Percentiles rank a stretch among this genome's conserved stretches.
Evolutionary conservation across 192 early-diverging fungal genomes (phyloP).

Genomic region (Coemansia sp.): DNA sequence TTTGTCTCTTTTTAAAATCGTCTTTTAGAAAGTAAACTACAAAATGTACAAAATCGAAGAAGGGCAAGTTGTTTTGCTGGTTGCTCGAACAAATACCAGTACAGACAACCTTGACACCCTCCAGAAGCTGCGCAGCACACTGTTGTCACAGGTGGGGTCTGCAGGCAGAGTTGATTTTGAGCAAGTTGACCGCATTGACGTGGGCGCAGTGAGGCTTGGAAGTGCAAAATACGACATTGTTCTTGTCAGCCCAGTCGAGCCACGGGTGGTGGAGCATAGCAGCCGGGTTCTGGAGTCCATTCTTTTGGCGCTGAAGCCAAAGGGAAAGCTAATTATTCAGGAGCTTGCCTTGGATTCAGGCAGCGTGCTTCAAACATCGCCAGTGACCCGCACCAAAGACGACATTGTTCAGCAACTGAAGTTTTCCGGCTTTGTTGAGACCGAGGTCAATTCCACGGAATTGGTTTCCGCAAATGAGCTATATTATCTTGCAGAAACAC

Average conservation of each 20-base stretch:
- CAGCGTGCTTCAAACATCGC: conserved; percentile 39
- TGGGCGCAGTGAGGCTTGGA: conserved; percentile 57
- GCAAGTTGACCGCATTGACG: conserved; percentile 75
- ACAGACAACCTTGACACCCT: conserved; percentile 33
- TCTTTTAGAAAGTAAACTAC: background rate
- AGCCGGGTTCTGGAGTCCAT: conserved; percentile 61
- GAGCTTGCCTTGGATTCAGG: conserved; percentile 66
- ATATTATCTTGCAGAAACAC: conserved; percentile 45
- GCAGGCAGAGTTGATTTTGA: conserved; percentile 77
- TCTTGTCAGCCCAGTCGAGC: conserved; percentile 59
- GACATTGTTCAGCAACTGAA: conserved; percentile 71
- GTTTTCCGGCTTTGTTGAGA: conserved; percentile 84
- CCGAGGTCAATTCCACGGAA: conserved; percentile 35
- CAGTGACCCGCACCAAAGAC: conserved; percentile 59
- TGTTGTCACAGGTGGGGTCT: conserved; percentile 58
- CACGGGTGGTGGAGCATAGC: conserved; percentile 66
- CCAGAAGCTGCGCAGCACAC: conserved; percentile 52
- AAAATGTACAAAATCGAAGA: conserved; percentile 17
- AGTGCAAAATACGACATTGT: conserved; percentile 63
- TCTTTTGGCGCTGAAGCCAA: conserved; percentile 64
- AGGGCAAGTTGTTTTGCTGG: conserved; percentile 42
- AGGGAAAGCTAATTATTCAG: conserved; percentile 63
- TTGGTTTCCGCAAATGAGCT: conserved; percentile 56
- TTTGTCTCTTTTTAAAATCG: background rate
- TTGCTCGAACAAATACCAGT: conserved; percentile 32